Percentiles rank a stretch among this genome's conserved stretches.
Evolutionary conservation across 1,139 yeast genomes (phyloP).

Genomic region (Taphrina populina): DNA sequence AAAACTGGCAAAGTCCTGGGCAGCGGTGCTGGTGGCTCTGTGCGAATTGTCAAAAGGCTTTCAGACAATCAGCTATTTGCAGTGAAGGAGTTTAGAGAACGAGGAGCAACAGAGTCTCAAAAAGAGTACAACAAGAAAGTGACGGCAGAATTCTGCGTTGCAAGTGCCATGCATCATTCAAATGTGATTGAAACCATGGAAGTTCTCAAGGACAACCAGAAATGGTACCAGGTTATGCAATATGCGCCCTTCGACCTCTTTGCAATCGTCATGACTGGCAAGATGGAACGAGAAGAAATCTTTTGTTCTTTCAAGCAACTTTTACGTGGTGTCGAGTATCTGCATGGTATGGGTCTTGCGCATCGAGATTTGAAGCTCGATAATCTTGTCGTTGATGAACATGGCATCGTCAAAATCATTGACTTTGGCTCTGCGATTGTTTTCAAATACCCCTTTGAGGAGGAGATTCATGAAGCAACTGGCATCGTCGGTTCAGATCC

Average conservation of each 20-base stretch:
- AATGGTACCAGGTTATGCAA: slow-evolving; percentile 95
- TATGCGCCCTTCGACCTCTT: slow-evolving; percentile 89
- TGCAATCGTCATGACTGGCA: slow-evolving; percentile 96
- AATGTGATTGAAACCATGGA: slow-evolving; percentile 92
- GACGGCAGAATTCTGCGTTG: slow-evolving; percentile 95
- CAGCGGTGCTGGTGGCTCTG: slow-evolving; percentile 98
- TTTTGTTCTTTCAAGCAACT: slow-evolving; percentile 89
- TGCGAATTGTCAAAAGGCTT: slow-evolving; percentile 75
- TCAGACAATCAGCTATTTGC: slow-evolving; percentile 86
- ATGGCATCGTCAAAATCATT: slow-evolving; percentile 85
- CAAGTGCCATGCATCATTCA: slow-evolving; percentile 91
- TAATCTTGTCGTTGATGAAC: slow-evolving; percentile 82
- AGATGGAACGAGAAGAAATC: slow-evolving; percentile 80
- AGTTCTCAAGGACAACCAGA: slow-evolving; percentile 78
- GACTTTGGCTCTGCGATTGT: slow-evolving; percentile 97
- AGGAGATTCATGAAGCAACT: slow-evolving; percentile 71
- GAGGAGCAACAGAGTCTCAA: slow-evolving; percentile 75
- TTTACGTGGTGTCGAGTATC: slow-evolving; percentile 74
- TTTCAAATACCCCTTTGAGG: slow-evolving; percentile 86
- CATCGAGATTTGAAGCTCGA: slow-evolving; percentile 94
- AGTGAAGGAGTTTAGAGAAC: slow-evolving; percentile 90
- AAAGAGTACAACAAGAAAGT: slow-evolving; percentile 93
- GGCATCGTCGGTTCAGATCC: slow-evolving; percentile 99
- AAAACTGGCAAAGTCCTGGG: slow-evolving; percentile 87
- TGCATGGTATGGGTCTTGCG: slow-evolving; percentile 85